Base-by-base conservation (phyloP, 75 land plant species). In the Chamaecyparis obtusa region DNA sequence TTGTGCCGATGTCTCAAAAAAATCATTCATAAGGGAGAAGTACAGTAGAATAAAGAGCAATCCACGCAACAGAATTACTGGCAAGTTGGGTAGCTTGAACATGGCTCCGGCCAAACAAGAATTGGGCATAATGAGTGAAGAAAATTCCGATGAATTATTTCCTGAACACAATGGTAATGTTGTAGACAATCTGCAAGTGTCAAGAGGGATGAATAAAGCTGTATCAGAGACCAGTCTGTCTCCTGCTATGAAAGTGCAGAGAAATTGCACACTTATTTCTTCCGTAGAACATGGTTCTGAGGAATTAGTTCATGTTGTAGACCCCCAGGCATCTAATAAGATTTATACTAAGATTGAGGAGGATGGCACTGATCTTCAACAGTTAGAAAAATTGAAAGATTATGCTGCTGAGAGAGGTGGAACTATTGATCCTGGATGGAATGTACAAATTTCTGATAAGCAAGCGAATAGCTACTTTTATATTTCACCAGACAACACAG, bases 141-240 rank as follows among this genome's bases (percentile, higher is more conserved):
- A 39, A 10, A 43, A 39, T 19, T 79, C 49, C 9, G 83, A 39
- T 41, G 83, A 79, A 24, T 24, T 79, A 7, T 43, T 43, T 79
- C 83, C 46, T 79, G n/a, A 79, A 37, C 44, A 79, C 44, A 79
- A 72, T 72, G 76, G 76, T 72, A 72, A 64, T 19, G 69, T 64
- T 64, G 69, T 64, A 24, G 69, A 64, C 69, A 64, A 21, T 64
- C 69, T 64, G 69, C 69, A 64, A 64, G 69, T 64, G 69, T 64
- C 24, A 64, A 64, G 13, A 72, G 15, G 15, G 36, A 72, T 72
- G 76, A 72, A 72, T 33, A 33, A 32, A 72, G 36, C 36, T 72
- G 76, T 72, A 33, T 72, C 11, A 72, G 76, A 72, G 32, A 14
- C 76, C 36, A 33, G 21, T 21, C 49, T 48, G 43, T 79, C 27